phyloP scores from a whole-genome alignment of 2,329 filamentous ascomycete genomes.

The Teratosphaeria gauchensis region DNA sequence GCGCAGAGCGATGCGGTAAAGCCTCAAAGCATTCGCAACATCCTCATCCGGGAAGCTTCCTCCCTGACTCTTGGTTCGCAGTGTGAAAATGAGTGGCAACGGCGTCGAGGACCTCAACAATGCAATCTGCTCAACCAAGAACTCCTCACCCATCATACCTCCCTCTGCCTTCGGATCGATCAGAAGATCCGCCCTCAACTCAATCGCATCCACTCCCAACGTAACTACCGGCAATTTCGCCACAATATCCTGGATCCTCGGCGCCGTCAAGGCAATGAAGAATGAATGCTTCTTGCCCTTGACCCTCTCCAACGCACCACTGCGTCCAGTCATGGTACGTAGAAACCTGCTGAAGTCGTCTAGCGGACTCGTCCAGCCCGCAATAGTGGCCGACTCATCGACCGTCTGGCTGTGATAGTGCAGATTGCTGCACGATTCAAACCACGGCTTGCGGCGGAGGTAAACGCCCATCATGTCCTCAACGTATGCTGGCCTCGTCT shows the following conservation, averaged over 20 bases:
- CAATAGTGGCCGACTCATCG: slow-evolving; percentile 29
- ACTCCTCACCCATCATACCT: slow-evolving; percentile 58
- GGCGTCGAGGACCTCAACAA: slow-evolving; percentile 62
- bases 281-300: slow-evolving; percentile 65
- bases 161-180: slow-evolving; percentile 52
- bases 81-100: slow-evolving; percentile 82
- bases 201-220: slow-evolving; percentile 84
- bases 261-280: slow-evolving; percentile 84
- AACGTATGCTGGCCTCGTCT: slow-evolving; percentile 82
- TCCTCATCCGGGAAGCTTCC: slow-evolving; percentile 76
- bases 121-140: slow-evolving; percentile 71
- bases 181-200: slow-evolving; percentile 85
- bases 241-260: slow-evolving; percentile 56
- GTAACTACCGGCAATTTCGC: slow-evolving; percentile 61
- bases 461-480: slow-evolving; percentile 91
- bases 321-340: slow-evolving; percentile 55
- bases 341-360: slow-evolving; percentile 66
- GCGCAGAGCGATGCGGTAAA: slow-evolving; percentile 71
- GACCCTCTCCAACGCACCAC: slow-evolving; percentile 45
- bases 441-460: slow-evolving; percentile 79
- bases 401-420: slow-evolving; percentile 76
- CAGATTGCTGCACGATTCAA: slow-evolving; percentile 84
- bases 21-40: slow-evolving; percentile 50
- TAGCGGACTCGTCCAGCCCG: slow-evolving; percentile 25
- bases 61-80: slow-evolving; percentile 77